phyloP scores from a whole-genome alignment of 2,329 filamentous ascomycete genomes.

The Calonectria fujianensis region DNA sequence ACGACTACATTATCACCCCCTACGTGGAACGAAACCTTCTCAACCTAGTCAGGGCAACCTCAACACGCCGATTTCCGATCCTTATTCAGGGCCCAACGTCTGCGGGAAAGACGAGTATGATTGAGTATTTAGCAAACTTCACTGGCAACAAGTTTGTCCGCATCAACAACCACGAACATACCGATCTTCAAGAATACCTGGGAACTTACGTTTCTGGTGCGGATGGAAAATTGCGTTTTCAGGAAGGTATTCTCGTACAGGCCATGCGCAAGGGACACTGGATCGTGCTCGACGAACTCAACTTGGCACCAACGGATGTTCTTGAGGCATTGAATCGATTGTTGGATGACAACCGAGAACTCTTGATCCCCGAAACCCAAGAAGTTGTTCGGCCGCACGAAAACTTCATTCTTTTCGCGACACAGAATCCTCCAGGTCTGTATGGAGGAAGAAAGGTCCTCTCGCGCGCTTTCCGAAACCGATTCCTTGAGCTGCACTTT shows the following conservation, averaged over 20 bases:
- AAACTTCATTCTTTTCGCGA: conserved; percentile 98
- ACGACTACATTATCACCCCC: conserved; percentile 96
- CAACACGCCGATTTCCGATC: conserved; percentile 93
- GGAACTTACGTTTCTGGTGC: conserved; percentile 93
- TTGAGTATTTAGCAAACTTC: conserved; percentile 96
- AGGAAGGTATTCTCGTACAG: conserved; percentile 94
- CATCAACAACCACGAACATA: conserved; percentile 99
- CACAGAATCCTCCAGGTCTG: conserved; percentile 95
- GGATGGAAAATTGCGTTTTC: conserved; percentile 90
- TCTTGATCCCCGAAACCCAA: conserved; percentile 97
- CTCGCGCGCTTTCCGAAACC: conserved; percentile 95
- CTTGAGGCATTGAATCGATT: conserved; percentile 96
- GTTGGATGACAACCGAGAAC: conserved; percentile 95
- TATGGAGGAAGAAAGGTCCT: conserved; percentile 96
- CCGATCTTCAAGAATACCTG: conserved; percentile 97
- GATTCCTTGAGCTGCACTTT: conserved; percentile 97
- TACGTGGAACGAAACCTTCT: conserved; percentile 96
- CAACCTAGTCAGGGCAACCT: conserved; percentile 94
- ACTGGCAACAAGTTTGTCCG: conserved; percentile 98
- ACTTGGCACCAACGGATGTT: conserved; percentile 96
- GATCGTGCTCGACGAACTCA: conserved; percentile 98
- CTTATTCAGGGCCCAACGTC: conserved; percentile 98
- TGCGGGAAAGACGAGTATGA: conserved; percentile 99
- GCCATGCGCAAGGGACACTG: conserved; percentile 95
- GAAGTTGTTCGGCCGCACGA: conserved; percentile 93